phyloP scores from a whole-genome alignment of 2,329 filamentous ascomycete species.

The Anthostomella pinea region DNA sequence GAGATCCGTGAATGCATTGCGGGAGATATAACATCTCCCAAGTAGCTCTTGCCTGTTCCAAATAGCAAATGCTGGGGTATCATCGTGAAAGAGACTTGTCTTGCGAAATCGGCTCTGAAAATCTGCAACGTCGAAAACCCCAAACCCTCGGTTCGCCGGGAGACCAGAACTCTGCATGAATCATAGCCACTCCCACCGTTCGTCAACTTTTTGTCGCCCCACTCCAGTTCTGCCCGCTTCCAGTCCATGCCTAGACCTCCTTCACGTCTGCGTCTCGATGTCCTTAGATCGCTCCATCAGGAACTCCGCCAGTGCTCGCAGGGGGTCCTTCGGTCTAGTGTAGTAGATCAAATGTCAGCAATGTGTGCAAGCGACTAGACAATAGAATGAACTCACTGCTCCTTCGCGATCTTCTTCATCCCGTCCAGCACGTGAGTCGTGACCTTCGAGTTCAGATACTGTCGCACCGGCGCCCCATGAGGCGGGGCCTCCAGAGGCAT shows the following conservation, averaged over 20 bases:
- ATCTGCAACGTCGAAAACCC: too few relatives aligned
- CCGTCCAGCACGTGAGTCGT: constrained; percentile 67
- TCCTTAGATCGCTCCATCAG: constrained; percentile 67
- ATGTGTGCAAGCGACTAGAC: background rate
- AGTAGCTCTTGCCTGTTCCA: too few relatives aligned
- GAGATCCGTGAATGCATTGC: too few relatives aligned
- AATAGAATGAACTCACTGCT: constrained; percentile 55
- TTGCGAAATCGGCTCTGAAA: too few relatives aligned
- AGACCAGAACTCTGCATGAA: too few relatives aligned
- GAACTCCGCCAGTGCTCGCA: constrained; percentile 68
- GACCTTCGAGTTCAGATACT: constrained; percentile 70
- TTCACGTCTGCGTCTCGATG: constrained; percentile 42
- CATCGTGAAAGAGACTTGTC: too few relatives aligned
- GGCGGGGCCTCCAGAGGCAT: constrained; percentile 59
- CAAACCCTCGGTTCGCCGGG: too few relatives aligned
- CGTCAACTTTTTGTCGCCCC: too few relatives aligned
- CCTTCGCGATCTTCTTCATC: constrained; percentile 69
- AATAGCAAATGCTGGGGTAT: too few relatives aligned
- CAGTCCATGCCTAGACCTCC: constrained; percentile 10
- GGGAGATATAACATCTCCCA: too few relatives aligned
- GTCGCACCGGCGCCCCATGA: constrained; percentile 66
- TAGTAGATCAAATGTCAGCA: constrained; percentile 1
- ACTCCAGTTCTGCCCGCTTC: too few relatives aligned
- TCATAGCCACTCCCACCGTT: too few relatives aligned
- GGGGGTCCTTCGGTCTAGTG: constrained; percentile 61